phyloP scores from a whole-genome alignment of 495 filamentous ascomycete genomes.

The Trypethelium eluteriae region DNA sequence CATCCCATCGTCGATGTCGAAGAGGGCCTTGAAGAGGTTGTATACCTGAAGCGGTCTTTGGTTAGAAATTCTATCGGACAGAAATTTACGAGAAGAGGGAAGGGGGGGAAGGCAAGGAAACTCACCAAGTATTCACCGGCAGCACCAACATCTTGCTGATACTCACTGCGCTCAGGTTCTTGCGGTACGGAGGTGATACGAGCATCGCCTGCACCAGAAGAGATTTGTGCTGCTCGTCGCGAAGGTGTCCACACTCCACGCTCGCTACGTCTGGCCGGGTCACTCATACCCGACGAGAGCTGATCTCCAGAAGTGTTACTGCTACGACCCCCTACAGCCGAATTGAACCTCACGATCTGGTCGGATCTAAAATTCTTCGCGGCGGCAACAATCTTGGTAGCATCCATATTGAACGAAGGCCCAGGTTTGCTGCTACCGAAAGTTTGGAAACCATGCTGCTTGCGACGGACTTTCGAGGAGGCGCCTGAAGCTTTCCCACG shows the following conservation, averaged over 20 bases:
- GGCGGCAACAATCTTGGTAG: neutral
- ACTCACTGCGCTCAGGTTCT: neutral
- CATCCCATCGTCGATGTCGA: neutral
- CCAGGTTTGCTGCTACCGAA: neutral
- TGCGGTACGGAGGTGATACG: neutral
- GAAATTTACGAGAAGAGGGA: neutral
- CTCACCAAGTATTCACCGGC: slow-evolving; percentile 15
- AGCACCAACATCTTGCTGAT: slow-evolving; percentile 11
- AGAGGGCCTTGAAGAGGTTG: slow-evolving; percentile 4
- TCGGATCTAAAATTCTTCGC: neutral
- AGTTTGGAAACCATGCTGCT: neutral
- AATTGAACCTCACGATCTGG: neutral
- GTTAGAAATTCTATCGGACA: neutral
- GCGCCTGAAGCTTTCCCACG: neutral
- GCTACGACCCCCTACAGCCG: neutral
- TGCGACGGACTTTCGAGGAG: neutral
- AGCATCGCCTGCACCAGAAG: neutral
- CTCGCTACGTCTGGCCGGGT: no score
- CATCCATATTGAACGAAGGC: neutral
- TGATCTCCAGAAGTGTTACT: neutral
- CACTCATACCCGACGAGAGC: no score
- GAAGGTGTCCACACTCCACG: neutral
- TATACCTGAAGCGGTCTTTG: slow-evolving; percentile 6
- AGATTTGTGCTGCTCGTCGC: neutral
- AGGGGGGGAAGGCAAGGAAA: neutral